Evolutionary conservation across 2,329 filamentous ascomycete genomes (phyloP).

Genomic region (Talaromyces sp.): DNA sequence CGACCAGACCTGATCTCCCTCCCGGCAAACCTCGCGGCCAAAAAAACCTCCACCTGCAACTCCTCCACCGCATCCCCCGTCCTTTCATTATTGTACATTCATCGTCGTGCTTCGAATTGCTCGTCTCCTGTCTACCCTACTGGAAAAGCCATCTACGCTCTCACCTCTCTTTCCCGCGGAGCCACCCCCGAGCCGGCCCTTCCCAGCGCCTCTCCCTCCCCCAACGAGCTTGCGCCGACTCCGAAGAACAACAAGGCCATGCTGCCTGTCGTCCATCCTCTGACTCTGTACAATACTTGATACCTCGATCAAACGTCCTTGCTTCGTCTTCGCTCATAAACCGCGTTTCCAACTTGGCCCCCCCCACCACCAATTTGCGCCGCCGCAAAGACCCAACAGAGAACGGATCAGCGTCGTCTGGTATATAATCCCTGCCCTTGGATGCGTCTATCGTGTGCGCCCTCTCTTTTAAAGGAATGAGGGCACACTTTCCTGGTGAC

Average conservation of each 20-base stretch:
- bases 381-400: background rate
- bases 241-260: background rate
- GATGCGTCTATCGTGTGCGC: background rate
- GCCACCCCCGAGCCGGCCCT: background rate
- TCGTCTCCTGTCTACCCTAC: background rate
- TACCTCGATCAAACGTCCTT: background rate
- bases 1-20: background rate
- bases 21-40: background rate
- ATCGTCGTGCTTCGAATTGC: background rate
- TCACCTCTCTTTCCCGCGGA: background rate
- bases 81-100: background rate
- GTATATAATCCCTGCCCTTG: background rate
- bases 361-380: background rate
- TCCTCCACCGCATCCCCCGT: background rate
- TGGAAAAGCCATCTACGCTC: background rate
- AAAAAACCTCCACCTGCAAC: background rate
- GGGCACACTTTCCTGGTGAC: background rate
- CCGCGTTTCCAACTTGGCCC: background rate
- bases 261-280: background rate
- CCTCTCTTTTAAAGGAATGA: slow-evolving; percentile 8
- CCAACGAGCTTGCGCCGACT: background rate
- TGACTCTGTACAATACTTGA: background rate
- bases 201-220: background rate
- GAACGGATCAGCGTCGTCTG: background rate
- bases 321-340: background rate